Percentiles rank a stretch among this genome's conserved stretches.
Conservation (phyloP, 805 yeast genomes). For the Yarrowia bubula region DNA sequence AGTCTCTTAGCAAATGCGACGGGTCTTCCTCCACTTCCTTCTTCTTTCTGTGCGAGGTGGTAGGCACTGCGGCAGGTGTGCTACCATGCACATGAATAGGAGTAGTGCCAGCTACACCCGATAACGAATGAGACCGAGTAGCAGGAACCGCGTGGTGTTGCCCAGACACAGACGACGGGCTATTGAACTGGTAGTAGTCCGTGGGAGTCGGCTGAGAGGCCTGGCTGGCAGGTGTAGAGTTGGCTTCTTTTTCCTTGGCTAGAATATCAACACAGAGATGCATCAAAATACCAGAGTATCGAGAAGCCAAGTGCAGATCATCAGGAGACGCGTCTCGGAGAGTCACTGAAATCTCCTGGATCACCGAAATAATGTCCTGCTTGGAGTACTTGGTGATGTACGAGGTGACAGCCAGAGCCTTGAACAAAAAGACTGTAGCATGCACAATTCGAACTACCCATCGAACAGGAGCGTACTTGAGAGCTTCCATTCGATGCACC, state of each 20-base stretch:
- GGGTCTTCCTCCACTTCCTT: conserved; percentile 16
- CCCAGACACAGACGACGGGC: background rate
- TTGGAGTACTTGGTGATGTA: conserved; percentile 32
- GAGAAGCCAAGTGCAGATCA: conserved; percentile 76
- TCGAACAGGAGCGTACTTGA: conserved; percentile 83
- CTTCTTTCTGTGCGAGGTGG: background rate
- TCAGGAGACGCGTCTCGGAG: conserved; percentile 84
- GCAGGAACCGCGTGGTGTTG: background rate
- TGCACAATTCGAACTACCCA: conserved; percentile 86
- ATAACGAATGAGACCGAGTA: conserved; percentile 17
- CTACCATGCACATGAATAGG: background rate
- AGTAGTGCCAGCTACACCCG: conserved; percentile 8
- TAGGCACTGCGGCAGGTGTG: background rate
- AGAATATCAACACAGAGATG: conserved; percentile 49
- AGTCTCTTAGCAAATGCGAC: conserved; percentile 10
- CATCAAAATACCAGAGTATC: conserved; percentile 57
- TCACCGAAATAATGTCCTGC: conserved; percentile 61
- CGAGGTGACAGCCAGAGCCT: conserved; percentile 53
- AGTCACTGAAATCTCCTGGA: conserved; percentile 70
- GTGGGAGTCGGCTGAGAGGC: conserved; percentile 25
- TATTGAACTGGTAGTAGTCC: conserved; percentile 21
- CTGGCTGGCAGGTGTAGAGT: conserved; percentile 18
- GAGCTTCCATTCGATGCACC: conserved; percentile 57
- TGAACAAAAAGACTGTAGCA: conserved; percentile 86
- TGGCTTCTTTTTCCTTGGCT: conserved; percentile 46